Evolutionary conservation across 805 yeast species (phyloP).

Genomic region (Candida sakaeoensis): DNA sequence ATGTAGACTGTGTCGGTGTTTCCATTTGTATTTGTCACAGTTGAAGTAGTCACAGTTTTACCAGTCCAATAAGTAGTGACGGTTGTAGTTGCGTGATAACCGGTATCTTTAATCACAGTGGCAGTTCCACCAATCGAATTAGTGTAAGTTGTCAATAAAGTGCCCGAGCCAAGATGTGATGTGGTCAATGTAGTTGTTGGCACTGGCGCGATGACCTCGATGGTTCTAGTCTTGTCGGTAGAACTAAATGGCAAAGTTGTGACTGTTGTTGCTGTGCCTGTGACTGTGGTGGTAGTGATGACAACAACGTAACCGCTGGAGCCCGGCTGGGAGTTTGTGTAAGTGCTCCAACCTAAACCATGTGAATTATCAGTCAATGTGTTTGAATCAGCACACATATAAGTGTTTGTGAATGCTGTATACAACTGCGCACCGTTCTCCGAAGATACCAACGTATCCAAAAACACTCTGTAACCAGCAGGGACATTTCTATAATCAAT

Average conservation of each 20-base stretch:
- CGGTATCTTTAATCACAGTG: slow-evolving; percentile 15
- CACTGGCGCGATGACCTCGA: slow-evolving; percentile 19
- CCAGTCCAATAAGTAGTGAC: background rate
- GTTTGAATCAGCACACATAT: slow-evolving; percentile 10
- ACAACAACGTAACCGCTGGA: slow-evolving; percentile 13
- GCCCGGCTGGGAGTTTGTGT: slow-evolving; percentile 9
- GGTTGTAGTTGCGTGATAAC: slow-evolving; percentile 3
- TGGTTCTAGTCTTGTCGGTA: slow-evolving; percentile 19
- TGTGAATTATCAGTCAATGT: slow-evolving; percentile 13
- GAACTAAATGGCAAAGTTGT: slow-evolving; percentile 17
- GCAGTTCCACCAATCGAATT: slow-evolving; percentile 16
- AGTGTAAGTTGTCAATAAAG: slow-evolving; percentile 13
- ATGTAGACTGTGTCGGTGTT: slow-evolving; percentile 15
- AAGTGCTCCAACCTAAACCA: slow-evolving; percentile 12
- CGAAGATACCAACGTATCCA: slow-evolving; percentile 9
- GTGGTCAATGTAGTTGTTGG: slow-evolving; percentile 15
- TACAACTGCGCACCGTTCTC: background rate
- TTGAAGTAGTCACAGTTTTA: background rate
- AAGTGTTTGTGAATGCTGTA: slow-evolving; percentile 10
- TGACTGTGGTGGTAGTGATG: slow-evolving; percentile 18
- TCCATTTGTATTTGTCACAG: background rate
- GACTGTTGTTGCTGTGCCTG: slow-evolving; percentile 16
- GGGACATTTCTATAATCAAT: slow-evolving; percentile 18
- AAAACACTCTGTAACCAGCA: slow-evolving; percentile 21
- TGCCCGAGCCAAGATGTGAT: slow-evolving; percentile 13